These are phyloP conservation scores for Candida dendrica DNA, from an alignment of 805 yeast genomes.

Conservation along the genomic window DNA sequence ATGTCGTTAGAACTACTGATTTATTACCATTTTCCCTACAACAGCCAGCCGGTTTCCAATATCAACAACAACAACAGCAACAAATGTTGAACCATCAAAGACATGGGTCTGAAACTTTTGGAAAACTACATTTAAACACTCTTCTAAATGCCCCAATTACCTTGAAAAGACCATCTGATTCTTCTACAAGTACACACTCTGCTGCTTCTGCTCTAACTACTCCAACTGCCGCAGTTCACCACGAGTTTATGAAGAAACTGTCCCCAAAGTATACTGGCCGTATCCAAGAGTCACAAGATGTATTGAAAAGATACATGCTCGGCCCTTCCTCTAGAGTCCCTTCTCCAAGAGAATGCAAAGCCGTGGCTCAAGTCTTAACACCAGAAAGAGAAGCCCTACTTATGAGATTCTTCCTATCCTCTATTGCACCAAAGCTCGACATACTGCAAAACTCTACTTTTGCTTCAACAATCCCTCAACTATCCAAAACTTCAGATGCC, in stretches of 20 bases:
- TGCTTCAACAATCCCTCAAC: neutral
- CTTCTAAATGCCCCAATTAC: neutral
- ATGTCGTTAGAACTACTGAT: neutral
- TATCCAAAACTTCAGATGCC: slow-evolving; percentile 2
- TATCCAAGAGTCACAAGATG: neutral
- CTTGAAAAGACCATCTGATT: neutral
- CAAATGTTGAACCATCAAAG: neutral
- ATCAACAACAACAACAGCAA: neutral
- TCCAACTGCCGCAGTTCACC: neutral
- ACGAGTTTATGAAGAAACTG: neutral
- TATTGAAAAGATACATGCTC: neutral
- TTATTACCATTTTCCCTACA: neutral
- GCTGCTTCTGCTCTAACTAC: neutral
- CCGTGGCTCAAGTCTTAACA: neutral
- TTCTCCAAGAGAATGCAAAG: neutral
- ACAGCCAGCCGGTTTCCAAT: neutral
- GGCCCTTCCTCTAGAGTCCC: neutral
- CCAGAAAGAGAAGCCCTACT: slow-evolving; percentile 3
- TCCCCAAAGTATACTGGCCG: neutral
- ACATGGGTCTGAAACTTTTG: neutral
- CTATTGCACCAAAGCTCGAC: slow-evolving; percentile 4
- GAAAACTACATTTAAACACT: neutral
- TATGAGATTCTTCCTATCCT: slow-evolving; percentile 3
- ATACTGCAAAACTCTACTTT: slow-evolving; percentile 1
- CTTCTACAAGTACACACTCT: neutral